These are phyloP conservation scores for Rusavskia elegans DNA, from an alignment of 495 filamentous ascomycete species.

Conservation along the genomic window DNA sequence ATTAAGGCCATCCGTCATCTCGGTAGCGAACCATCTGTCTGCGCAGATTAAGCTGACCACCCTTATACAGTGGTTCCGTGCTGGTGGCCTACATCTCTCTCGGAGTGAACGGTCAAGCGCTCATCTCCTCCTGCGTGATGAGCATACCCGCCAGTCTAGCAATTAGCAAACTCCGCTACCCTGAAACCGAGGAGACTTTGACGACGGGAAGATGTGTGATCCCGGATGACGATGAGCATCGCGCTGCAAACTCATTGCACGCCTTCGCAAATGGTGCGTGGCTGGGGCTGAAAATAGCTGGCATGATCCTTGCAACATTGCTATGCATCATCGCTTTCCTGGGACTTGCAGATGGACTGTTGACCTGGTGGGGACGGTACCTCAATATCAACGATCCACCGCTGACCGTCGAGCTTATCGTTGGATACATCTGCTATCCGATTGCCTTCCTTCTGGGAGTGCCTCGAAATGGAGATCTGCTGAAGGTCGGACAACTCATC, in stretches of 20 bases:
- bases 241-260: conserved; percentile 61
- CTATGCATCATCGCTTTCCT: conserved; percentile 78
- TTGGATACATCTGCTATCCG: conserved; percentile 74
- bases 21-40: conserved; percentile 10
- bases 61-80: conserved; percentile 41
- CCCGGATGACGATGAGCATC: conserved; percentile 57
- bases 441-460: conserved; percentile 79
- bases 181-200: conserved; percentile 70
- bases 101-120: conserved; percentile 65
- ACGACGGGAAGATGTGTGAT: conserved; percentile 65
- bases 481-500: conserved; percentile 63
- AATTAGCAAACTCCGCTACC: conserved; percentile 73
- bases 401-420: conserved; percentile 59
- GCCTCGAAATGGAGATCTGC: conserved; percentile 41
- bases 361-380: conserved; percentile 83
- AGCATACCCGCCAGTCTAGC: conserved; percentile 79
- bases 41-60: conserved; percentile 36
- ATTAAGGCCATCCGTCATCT: background rate
- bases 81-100: conserved; percentile 67
- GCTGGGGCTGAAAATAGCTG: conserved; percentile 77
- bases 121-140: conserved; percentile 87
- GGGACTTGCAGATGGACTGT: conserved; percentile 55
- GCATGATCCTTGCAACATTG: conserved; percentile 64
- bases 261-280: conserved; percentile 79
- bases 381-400: conserved; percentile 52